phyloP scores from a whole-genome alignment of 306 rosid genomes.

The Cicer bijugum region DNA sequence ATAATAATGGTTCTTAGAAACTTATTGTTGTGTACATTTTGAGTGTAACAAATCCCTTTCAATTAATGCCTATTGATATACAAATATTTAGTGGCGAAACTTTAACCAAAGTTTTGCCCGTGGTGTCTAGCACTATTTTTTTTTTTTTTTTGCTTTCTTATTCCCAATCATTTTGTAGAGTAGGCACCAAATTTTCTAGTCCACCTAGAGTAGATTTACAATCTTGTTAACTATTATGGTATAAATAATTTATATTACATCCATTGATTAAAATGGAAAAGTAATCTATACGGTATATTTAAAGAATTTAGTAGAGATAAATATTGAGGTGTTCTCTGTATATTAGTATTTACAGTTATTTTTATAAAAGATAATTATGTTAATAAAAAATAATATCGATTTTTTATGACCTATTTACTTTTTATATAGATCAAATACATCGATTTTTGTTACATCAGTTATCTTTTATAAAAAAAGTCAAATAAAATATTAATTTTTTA shows the following conservation, averaged over 20 bases:
- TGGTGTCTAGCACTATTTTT: neutral
- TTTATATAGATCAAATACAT: too few species aligned
- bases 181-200: slow-evolving; percentile 14
- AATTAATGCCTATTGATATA: neutral
- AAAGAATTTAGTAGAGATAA: neutral
- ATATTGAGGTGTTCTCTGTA: too few species aligned
- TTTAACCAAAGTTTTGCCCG: slow-evolving; percentile 37
- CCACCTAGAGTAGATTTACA: slow-evolving; percentile 33
- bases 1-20: neutral
- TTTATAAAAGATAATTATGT: too few species aligned
- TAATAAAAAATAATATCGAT: too few species aligned
- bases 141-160: slow-evolving; percentile 22
- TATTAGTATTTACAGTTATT: too few species aligned
- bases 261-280: too few species aligned
- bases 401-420: too few species aligned
- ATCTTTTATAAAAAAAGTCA: too few species aligned
- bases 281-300: too few species aligned
- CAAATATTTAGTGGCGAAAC: slow-evolving; percentile 19
- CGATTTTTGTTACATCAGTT: too few species aligned
- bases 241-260: neutral
- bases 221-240: neutral
- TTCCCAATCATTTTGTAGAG: slow-evolving; percentile 38
- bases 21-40: neutral
- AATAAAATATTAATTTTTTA: neutral
- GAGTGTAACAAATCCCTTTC: slow-evolving; percentile 7